These are phyloP conservation scores for Starmerella vaccinii DNA, from an alignment of 805 yeast species.

Conservation along the genomic window DNA sequence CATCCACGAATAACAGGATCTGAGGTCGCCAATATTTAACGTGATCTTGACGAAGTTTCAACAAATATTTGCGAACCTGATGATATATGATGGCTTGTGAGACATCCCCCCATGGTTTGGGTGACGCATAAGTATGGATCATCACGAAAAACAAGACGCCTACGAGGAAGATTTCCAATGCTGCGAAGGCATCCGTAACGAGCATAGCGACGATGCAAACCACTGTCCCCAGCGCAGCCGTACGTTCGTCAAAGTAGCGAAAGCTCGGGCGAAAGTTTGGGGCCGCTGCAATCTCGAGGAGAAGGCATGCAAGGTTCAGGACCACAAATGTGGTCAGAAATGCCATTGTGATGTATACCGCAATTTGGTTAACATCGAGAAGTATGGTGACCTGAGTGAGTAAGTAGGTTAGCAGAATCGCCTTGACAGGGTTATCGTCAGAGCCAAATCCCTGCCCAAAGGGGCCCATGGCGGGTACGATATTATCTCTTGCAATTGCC, in stretches of 20 bases:
- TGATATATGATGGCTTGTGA: constrained; percentile 92
- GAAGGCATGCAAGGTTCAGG: constrained; percentile 85
- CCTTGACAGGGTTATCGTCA: constrained; percentile 48
- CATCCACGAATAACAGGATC: constrained; percentile 73
- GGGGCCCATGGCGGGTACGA: constrained; percentile 64
- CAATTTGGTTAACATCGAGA: constrained; percentile 87
- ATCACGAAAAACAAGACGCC: constrained; percentile 56
- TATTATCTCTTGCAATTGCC: constrained; percentile 81
- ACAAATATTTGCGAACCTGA: constrained; percentile 83
- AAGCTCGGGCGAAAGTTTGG: constrained; percentile 98
- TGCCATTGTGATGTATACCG: constrained; percentile 94
- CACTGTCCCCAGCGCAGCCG: constrained; percentile 69
- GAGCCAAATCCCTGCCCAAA: constrained; percentile 45
- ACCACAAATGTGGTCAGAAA: constrained; percentile 92
- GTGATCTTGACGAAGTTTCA: constrained; percentile 77
- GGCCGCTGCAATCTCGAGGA: constrained; percentile 79
- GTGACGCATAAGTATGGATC: constrained; percentile 86
- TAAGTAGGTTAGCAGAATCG: constrained; percentile 67
- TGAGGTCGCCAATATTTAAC: constrained; percentile 99
- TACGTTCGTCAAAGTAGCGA: constrained; percentile 67
- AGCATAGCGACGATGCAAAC: constrained; percentile 78
- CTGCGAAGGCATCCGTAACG: constrained; percentile 85
- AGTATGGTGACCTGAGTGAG: constrained; percentile 76
- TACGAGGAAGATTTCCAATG: constrained; percentile 60
- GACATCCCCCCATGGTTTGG: constrained; percentile 97